These are phyloP conservation scores for Phyllosticta capitalensis DNA, from an alignment of 2,329 filamentous ascomycete genomes.

Conservation along the genomic window DNA sequence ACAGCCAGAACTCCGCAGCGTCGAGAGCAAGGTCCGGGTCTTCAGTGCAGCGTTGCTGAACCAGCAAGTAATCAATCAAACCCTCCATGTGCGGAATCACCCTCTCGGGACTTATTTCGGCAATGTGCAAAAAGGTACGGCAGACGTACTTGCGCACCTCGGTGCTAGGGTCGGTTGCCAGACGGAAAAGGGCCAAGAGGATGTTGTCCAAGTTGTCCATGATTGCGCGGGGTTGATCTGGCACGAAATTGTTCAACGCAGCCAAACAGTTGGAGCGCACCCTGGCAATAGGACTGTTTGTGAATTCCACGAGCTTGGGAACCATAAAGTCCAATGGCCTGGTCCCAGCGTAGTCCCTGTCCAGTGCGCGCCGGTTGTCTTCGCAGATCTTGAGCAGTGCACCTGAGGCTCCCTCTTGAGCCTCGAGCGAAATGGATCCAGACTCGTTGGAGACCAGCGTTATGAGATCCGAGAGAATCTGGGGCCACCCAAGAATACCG, in stretches of 20 bases:
- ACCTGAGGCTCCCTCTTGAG: constrained; percentile 88
- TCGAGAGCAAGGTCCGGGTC: constrained; percentile 88
- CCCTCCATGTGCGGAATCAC: constrained; percentile 79
- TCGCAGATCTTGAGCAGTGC: constrained; percentile 94
- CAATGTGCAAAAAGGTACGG: constrained; percentile 82
- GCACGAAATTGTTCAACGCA: constrained; percentile 85
- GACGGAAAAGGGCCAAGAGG: constrained; percentile 69
- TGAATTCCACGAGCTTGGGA: constrained; percentile 83
- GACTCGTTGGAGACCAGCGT: constrained; percentile 64
- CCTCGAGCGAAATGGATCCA: constrained; percentile 57
- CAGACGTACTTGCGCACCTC: constrained; percentile 91
- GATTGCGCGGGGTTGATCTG: constrained; percentile 73
- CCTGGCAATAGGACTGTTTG: constrained; percentile 62
- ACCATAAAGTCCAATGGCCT: constrained; percentile 80
- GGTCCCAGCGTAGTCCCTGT: constrained; percentile 80
- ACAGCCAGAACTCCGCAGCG: constrained; percentile 95
- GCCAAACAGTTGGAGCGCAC: constrained; percentile 72
- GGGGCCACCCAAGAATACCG: constrained; percentile 83
- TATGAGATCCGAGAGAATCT: constrained; percentile 75
- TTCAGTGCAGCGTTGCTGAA: constrained; percentile 70
- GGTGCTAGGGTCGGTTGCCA: constrained; percentile 65
- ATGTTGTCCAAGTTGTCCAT: constrained; percentile 71
- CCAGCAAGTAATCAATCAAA: constrained; percentile 85
- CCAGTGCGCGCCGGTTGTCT: constrained; percentile 79
- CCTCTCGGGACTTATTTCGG: constrained; percentile 84